A percentile compares a stretch with the other conserved stretches of the same genome.
Evolutionary conservation across 352 stramenopile species (phyloP).

Genomic region (Globisporangium nodosum): DNA sequence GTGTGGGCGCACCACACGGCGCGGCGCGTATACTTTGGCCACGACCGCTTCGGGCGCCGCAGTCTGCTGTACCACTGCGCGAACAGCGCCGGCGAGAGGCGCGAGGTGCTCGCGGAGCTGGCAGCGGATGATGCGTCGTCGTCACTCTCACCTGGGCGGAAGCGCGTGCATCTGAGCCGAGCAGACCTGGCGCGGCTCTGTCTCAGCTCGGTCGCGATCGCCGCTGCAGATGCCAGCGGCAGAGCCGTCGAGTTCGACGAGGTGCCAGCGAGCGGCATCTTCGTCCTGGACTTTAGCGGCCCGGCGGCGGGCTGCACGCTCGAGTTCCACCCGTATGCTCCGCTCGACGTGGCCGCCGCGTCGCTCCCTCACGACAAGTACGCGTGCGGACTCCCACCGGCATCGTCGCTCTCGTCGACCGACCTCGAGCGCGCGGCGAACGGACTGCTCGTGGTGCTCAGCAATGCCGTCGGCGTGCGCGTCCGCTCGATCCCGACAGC

Average conservation of each 20-base stretch:
- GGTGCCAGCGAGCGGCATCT: constrained; percentile 72
- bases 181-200: constrained; percentile 25
- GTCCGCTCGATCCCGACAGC: constrained; percentile 55
- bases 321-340: constrained; percentile 33
- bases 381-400: constrained; percentile 16
- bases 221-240: constrained; percentile 7
- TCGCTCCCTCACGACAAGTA: constrained; percentile 24
- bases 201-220: constrained; percentile 45
- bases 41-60: constrained; percentile 87
- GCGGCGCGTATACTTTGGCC: constrained; percentile 84
- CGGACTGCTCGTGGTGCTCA: constrained; percentile 61
- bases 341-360: constrained; percentile 7
- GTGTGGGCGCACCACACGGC: constrained; percentile 54
- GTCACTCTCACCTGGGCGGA: neutral
- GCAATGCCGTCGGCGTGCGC: constrained; percentile 73
- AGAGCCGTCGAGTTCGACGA: constrained; percentile 39
- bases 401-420: neutral
- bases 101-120: constrained; percentile 20
- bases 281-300: constrained; percentile 46
- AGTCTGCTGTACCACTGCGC: constrained; percentile 75
- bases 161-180: constrained; percentile 2
- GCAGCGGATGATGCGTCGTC: neutral
- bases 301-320: constrained; percentile 6
- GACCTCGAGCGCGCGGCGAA: constrained; percentile 22
- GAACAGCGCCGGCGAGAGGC: constrained; percentile 6